Evolutionary conservation across 169 alveolate genomes (phyloP).

Genomic region (Babesia ovis): DNA sequence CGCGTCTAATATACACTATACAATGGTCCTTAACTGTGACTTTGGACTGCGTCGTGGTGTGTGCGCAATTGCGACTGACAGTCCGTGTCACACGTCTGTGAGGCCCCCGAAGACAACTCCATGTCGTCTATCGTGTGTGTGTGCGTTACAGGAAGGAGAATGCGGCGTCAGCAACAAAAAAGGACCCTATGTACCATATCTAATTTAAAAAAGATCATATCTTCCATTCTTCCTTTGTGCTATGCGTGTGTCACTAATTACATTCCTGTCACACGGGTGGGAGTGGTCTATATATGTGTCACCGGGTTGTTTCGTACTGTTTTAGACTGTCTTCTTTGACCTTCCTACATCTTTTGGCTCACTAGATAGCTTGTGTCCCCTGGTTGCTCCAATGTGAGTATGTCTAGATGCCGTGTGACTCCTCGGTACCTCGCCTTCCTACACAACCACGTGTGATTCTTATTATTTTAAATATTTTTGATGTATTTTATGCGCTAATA

Average conservation of each 20-base stretch:
- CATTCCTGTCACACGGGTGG: background rate
- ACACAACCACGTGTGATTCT: too few species aligned
- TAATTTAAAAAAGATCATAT: background rate
- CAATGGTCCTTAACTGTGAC: background rate
- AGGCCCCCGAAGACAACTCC: constrained; percentile 3
- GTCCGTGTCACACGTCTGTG: constrained; percentile 1
- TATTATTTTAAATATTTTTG: too few species aligned
- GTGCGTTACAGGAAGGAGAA: background rate
- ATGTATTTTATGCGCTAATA: too few species aligned
- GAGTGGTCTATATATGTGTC: constrained; percentile 1
- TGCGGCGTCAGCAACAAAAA: background rate
- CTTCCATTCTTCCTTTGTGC: background rate
- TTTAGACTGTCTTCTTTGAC: background rate
- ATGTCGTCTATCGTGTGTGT: constrained; percentile 2
- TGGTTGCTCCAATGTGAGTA: too few species aligned
- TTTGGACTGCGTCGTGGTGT: constrained; percentile 12
- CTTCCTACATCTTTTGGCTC: background rate
- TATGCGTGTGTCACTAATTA: background rate
- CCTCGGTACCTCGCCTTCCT: too few species aligned
- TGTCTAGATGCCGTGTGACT: too few species aligned
- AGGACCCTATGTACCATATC: background rate
- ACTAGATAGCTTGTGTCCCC: background rate
- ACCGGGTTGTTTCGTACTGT: background rate
- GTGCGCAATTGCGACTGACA: constrained; percentile 10
- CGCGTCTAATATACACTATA: constrained; percentile 8